Conservation (phyloP, 1,284 basidiomycete genomes). For the Kwoniella shivajii region DNA sequence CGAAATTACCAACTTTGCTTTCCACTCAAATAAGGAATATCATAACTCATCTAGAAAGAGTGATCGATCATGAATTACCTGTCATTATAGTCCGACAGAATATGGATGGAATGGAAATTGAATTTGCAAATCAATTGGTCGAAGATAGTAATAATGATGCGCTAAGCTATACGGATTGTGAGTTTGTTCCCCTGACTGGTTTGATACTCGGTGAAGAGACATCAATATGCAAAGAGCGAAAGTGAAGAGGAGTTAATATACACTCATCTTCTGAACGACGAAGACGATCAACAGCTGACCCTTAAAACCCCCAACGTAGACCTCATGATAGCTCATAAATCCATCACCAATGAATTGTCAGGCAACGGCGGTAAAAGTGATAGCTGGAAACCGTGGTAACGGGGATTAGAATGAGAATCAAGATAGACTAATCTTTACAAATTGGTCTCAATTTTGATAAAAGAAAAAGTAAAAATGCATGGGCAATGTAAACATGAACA, state of each 20-base stretch:
- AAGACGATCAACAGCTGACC: too few species aligned
- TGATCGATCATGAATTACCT: slow-evolving; percentile 65
- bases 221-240: not conserved
- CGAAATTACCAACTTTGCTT: slow-evolving; percentile 71
- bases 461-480: too few species aligned
- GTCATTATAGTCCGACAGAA: slow-evolving; percentile 87
- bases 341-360: slow-evolving; percentile 53
- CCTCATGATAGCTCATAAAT: slow-evolving; percentile 52
- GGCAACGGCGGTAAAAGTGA: slow-evolving; percentile 46
- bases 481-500: too few species aligned
- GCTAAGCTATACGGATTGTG: slow-evolving; percentile 84
- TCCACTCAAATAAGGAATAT: slow-evolving; percentile 86
- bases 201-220: not conserved
- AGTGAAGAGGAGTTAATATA: too few species aligned
- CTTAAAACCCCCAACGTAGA: too few species aligned
- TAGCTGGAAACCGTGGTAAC: slow-evolving; percentile 50
- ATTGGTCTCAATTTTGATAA: too few species aligned
- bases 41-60: slow-evolving; percentile 69
- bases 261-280: too few species aligned
- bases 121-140: slow-evolving; percentile 94
- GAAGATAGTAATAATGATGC: slow-evolving; percentile 97
- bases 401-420: not conserved
- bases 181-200: slow-evolving; percentile 48
- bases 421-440: too few species aligned
- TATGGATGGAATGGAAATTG: slow-evolving; percentile 89